phyloP scores from a whole-genome alignment of 1,139 yeast species.

The Yamadazyma spencermartinsiae region DNA sequence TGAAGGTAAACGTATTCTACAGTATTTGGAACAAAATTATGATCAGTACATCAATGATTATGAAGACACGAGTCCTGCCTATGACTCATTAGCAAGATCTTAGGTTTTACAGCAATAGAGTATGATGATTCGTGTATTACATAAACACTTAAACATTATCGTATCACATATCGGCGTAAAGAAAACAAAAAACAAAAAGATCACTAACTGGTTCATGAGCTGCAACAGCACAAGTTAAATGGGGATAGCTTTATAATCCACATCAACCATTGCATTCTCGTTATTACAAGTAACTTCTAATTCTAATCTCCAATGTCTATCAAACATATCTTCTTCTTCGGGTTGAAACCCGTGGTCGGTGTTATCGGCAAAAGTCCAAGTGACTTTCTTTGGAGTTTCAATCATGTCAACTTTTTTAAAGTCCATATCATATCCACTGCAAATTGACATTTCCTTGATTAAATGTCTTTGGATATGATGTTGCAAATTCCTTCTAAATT shows the following conservation, averaged over 20 bases:
- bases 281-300: slow-evolving; percentile 59
- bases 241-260: slow-evolving; percentile 54
- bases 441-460: slow-evolving; percentile 61
- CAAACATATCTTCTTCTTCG: slow-evolving; percentile 43
- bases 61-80: slow-evolving; percentile 62
- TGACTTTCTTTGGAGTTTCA: slow-evolving; percentile 45
- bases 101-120: no score
- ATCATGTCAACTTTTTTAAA: slow-evolving; percentile 51
- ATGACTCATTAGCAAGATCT: slow-evolving; percentile 46
- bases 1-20: slow-evolving; percentile 52
- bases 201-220: no score
- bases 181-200: slow-evolving; percentile 2
- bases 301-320: slow-evolving; percentile 59
- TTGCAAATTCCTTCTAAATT: slow-evolving; percentile 71
- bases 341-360: slow-evolving; percentile 55
- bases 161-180: slow-evolving; percentile 3
- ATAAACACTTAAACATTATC: slow-evolving; percentile 2
- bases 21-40: slow-evolving; percentile 51
- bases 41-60: slow-evolving; percentile 46
- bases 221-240: slow-evolving; percentile 7
- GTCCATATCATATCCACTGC: slow-evolving; percentile 58
- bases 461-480: slow-evolving; percentile 75
- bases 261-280: slow-evolving; percentile 60
- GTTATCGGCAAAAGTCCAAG: slow-evolving; percentile 56
- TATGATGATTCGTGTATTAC: slow-evolving; percentile 1